Evolutionary conservation across 78 protist genomes (phyloP), one percentile per base, ranked within the genome.

Genomic region (Guillardia theta): DNA sequence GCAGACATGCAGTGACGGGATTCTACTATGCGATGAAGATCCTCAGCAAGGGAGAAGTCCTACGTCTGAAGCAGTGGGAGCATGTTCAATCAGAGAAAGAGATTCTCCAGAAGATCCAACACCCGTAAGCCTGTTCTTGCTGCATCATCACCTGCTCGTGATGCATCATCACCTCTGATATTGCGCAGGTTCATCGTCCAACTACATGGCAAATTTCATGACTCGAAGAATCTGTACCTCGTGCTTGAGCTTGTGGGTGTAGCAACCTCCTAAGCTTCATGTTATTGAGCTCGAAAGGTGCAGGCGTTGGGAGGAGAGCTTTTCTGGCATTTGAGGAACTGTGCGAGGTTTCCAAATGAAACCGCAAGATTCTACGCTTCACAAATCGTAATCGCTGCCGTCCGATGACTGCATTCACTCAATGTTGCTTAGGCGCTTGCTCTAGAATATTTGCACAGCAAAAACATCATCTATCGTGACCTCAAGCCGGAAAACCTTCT

Each of bases 401-500:
- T 47, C 47, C 45, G 39, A 48, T 30, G 30, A 50, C 0, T 18
- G 10, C 33, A 2, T 19, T 93, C 39, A 58, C 70, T 24, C 2
- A 58, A 6, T 30, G 30, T 58, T 58, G 2, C 70, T 27, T 6
- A 58, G 83, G 83, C 36, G 48, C 37, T 96, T 27, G 98, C 98
- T 15, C n/a, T 98, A 24, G 97, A 96, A 93, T 93, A 95, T 80
- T 43, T 98, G 36, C 99, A 97, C 96, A 53, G 37, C 88, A 87
- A 93, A 39, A 94, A 95, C 94, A 97, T 98, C 88, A 95, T 97
- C 12, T 97, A 98, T 90, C 94, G 99, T 4, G 99, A 97, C 88
- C 87, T 98, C 18, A 98, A 98, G 78, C 98, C 99, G 21, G 99
- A 98, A 96, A 97, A 97, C 94, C 44, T 98, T 24, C 95, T 97